Percentiles rank a stretch among this genome's conserved stretches.
Conservation (phyloP, 345 rosid species). For the Syzygium grande region DNA sequence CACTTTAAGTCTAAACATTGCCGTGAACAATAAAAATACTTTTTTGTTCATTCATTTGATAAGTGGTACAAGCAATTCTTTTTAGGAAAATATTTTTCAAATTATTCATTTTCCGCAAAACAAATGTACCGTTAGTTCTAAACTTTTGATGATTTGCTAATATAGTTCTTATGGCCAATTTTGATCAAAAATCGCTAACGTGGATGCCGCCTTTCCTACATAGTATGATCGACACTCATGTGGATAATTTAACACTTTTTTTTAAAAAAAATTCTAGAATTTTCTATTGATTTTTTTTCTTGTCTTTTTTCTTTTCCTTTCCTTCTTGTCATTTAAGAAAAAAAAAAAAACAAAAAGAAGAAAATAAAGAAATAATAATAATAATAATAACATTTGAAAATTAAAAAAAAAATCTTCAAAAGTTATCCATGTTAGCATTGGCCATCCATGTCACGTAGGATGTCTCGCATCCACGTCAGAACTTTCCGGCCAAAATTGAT, state of each 20-base stretch:
- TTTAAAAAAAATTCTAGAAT: not conserved
- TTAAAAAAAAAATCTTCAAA: too few species aligned
- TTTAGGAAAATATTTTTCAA: too few species aligned
- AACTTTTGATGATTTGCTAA: too few species aligned
- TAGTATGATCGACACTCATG: not conserved
- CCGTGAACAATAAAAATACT: too few species aligned
- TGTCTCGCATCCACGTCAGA: rapidly evolving
- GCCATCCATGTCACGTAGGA: rapidly evolving
- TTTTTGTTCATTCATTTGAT: too few species aligned
- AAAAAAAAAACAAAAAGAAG: not conserved
- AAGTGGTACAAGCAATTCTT: too few species aligned
- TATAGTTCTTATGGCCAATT: not conserved
- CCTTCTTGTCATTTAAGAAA: not conserved
- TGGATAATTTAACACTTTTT: not conserved
- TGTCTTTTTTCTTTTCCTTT: not conserved
- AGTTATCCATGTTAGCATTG: not conserved
- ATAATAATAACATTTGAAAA: not conserved
- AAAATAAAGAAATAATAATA: too few species aligned
- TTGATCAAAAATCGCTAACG: not conserved
- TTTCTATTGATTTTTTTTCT: too few species aligned
- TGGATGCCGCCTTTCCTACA: not conserved
- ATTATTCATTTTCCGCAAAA: too few species aligned
- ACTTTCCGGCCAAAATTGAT: not conserved
- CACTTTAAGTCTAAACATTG: too few species aligned
- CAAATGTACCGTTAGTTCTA: too few species aligned